Conservation (phyloP, 192 early-diverging fungal genomes). For the Phycomyces blakesleeanus region DNA sequence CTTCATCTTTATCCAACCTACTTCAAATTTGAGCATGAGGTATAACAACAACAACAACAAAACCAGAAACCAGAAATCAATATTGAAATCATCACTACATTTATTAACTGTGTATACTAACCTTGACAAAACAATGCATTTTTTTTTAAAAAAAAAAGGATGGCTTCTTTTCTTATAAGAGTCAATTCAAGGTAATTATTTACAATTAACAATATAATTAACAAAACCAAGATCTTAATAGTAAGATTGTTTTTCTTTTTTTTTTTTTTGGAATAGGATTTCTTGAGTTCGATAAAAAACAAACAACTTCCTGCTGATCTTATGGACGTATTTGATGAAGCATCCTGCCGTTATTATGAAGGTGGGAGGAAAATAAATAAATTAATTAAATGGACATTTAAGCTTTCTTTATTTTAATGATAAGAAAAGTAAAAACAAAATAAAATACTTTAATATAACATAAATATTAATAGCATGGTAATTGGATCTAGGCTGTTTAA, state of each 20-base stretch:
- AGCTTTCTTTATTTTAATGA: no score
- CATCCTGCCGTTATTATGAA: constrained; percentile 52
- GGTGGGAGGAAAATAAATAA: constrained; percentile 16
- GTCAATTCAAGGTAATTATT: constrained; percentile 46
- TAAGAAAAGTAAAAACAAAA: not conserved
- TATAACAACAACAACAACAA: no score
- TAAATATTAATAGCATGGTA: constrained; percentile 1
- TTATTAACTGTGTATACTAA: no score
- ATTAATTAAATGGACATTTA: no score
- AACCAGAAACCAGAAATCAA: no score
- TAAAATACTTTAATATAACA: not conserved
- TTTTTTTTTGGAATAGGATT: no score
- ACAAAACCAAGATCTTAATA: not conserved
- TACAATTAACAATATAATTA: not conserved
- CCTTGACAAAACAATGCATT: no score
- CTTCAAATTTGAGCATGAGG: constrained; percentile 69
- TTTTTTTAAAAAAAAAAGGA: constrained; percentile 36
- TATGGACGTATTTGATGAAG: constrained; percentile 62
- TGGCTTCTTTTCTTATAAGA: constrained; percentile 52
- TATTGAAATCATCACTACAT: no score
- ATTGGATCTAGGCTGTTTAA: constrained; percentile 55
- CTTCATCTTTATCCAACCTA: constrained; percentile 68
- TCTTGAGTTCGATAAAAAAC: constrained; percentile 47
- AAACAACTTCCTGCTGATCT: constrained; percentile 57
- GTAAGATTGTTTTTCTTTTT: no score